These are phyloP conservation scores for Fusarium anthophilum DNA, from an alignment of 2,329 filamentous ascomycete genomes.

Conservation along the genomic window DNA sequence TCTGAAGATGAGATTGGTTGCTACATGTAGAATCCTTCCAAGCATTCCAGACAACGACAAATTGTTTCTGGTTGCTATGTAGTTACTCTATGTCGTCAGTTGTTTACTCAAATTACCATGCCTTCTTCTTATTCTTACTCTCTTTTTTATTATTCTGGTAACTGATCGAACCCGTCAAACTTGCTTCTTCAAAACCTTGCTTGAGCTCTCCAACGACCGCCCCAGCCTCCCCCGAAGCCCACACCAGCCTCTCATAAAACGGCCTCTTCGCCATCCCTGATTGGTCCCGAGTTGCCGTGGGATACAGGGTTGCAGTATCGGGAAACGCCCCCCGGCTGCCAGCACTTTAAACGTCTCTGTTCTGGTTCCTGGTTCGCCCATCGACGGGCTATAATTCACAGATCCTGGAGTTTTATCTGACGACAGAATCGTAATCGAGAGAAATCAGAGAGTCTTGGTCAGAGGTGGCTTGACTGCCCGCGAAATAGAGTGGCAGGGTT, in stretches of 20 bases:
- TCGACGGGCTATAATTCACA: constrained; percentile 8
- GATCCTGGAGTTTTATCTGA: constrained; percentile 21
- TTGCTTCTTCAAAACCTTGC: constrained; percentile 1
- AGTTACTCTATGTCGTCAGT: not conserved
- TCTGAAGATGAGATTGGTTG: constrained; percentile 9
- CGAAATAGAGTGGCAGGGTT: constrained; percentile 32
- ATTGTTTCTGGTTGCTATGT: constrained; percentile 27
- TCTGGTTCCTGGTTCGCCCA: constrained; percentile 25
- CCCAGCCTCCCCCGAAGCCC: constrained; percentile 7
- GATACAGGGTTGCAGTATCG: constrained; percentile 27
- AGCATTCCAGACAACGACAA: constrained; percentile 21
- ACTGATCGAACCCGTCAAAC: not conserved
- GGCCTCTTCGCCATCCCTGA: not conserved
- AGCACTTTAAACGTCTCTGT: constrained; percentile 29
- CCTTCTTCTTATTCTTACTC: not conserved
- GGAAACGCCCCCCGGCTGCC: constrained; percentile 26
- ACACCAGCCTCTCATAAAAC: constrained; percentile 26
- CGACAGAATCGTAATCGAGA: not conserved
- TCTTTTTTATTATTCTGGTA: not conserved
- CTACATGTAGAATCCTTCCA: not conserved
- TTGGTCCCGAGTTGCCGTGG: constrained; percentile 26
- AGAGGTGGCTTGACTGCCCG: not conserved
- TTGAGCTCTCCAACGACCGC: not conserved
- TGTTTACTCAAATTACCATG: constrained; percentile 13
- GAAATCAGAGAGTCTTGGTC: not conserved